These are phyloP conservation scores for Pestalotiopsis sp. DNA, from an alignment of 2,329 filamentous ascomycete species.

Conservation along the genomic window DNA sequence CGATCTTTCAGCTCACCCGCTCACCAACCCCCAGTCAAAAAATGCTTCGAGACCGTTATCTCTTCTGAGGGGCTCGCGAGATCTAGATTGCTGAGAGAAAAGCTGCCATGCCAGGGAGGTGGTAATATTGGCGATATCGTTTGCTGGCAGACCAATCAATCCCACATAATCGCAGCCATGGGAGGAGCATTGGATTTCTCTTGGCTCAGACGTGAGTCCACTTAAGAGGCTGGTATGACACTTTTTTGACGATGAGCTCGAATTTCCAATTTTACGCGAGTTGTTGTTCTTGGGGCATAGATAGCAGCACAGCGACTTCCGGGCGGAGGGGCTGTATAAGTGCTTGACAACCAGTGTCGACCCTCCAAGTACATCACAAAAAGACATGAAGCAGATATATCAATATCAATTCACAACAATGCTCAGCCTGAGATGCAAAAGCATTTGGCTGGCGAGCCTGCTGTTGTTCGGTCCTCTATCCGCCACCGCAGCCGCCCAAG, in stretches of 20 bases:
- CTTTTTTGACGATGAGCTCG: no score
- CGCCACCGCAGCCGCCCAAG: neutral
- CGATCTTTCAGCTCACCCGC: neutral
- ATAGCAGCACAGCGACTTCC: no score
- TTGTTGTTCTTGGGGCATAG: neutral
- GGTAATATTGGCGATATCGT: neutral
- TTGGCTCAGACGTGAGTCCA: no score
- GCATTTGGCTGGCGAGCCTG: neutral
- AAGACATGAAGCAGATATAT: neutral
- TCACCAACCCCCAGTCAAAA: neutral
- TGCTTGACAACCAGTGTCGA: no score
- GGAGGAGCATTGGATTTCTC: neutral
- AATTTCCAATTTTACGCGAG: no score
- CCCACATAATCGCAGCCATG: neutral
- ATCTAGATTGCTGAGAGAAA: neutral
- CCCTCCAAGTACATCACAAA: neutral
- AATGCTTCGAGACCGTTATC: neutral
- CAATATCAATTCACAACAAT: neutral
- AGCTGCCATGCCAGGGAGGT: neutral
- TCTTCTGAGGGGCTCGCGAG: neutral
- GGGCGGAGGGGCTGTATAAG: no score
- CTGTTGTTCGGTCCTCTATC: slow-evolving; percentile 2
- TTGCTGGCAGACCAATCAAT: neutral
- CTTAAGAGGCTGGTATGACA: no score
- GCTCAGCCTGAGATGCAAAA: neutral